A percentile compares a stretch with the other conserved stretches of the same genome.
Evolutionary conservation across 2,329 filamentous ascomycete genomes (phyloP).

Genomic region (Whalleya microplaca): DNA sequence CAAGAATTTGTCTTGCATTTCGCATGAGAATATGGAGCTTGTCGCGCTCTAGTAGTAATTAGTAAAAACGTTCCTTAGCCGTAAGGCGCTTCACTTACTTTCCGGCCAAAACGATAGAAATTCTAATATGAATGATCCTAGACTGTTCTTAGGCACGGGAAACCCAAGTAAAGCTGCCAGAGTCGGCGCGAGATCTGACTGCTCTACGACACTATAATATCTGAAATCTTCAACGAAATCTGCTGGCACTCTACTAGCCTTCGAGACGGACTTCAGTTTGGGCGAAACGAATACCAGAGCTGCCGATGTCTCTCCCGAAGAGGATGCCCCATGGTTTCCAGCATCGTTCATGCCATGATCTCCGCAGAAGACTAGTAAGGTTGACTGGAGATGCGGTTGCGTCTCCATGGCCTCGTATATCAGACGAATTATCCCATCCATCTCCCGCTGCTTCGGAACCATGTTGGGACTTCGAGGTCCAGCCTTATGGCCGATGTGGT

Average conservation of each 20-base stretch:
- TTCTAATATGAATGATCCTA: constrained; percentile 82
- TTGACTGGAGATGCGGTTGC: constrained; percentile 71
- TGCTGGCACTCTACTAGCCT: constrained; percentile 54
- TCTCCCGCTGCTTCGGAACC: constrained; percentile 89
- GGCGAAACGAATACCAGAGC: constrained; percentile 91
- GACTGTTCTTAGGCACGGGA: constrained; percentile 84
- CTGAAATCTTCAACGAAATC: constrained; percentile 71
- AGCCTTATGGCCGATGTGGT: constrained; percentile 97
- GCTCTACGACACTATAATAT: constrained; percentile 85
- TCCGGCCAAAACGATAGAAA: constrained; percentile 78
- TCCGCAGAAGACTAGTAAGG: constrained; percentile 83
- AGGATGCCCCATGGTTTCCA: constrained; percentile 94
- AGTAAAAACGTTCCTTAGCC: constrained; percentile 12
- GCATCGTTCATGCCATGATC: constrained; percentile 99
- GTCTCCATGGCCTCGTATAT: constrained; percentile 78
- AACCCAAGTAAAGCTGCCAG: constrained; percentile 85
- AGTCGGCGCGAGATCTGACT: constrained; percentile 92
- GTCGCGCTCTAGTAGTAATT: constrained; percentile 32
- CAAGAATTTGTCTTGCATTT: constrained; percentile 81
- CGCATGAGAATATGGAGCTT: constrained; percentile 69
- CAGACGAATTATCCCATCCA: constrained; percentile 79
- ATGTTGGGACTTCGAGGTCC: constrained; percentile 89
- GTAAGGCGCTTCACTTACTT: constrained; percentile 47
- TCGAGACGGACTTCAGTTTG: constrained; percentile 66
- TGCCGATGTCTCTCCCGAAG: constrained; percentile 90